These are phyloP conservation scores for Fusarium robinianum DNA, from an alignment of 2,329 filamentous ascomycete genomes.

Conservation along the genomic window DNA sequence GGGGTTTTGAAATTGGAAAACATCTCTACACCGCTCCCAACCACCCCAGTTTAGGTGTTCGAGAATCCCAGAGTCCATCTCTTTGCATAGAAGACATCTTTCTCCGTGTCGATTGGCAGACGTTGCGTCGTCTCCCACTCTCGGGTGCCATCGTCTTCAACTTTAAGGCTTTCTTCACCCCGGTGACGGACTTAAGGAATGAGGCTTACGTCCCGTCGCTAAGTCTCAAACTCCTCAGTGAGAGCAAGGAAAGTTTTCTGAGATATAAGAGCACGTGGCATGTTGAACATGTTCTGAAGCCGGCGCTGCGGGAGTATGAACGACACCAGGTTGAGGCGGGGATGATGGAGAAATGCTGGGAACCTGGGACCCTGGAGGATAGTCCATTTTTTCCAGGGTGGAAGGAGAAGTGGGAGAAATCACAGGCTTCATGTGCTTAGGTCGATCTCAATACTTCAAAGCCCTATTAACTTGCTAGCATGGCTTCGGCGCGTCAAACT, in stretches of 20 bases:
- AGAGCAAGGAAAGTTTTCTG: constrained; percentile 65
- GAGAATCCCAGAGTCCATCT: constrained; percentile 59
- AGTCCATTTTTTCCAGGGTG: constrained; percentile 76
- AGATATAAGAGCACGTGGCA: constrained; percentile 80
- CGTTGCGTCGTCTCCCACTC: constrained; percentile 74
- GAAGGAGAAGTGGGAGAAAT: constrained; percentile 46
- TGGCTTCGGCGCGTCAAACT: too few species aligned
- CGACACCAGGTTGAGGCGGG: constrained; percentile 67
- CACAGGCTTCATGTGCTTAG: too few species aligned
- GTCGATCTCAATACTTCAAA: too few species aligned
- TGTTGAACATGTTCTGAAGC: constrained; percentile 71
- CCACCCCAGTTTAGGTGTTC: constrained; percentile 64
- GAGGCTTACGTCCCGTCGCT: constrained; percentile 75
- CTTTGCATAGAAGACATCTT: constrained; percentile 64
- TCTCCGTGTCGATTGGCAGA: constrained; percentile 86
- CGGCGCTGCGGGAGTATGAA: constrained; percentile 64
- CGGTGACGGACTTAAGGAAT: constrained; percentile 66
- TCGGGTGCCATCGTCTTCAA: constrained; percentile 80
- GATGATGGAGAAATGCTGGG: constrained; percentile 63
- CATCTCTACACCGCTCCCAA: constrained; percentile 76
- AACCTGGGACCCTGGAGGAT: constrained; percentile 69
- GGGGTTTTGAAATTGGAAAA: constrained; percentile 76
- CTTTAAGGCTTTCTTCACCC: constrained; percentile 85
- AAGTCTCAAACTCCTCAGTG: constrained; percentile 7
- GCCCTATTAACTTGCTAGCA: too few species aligned